Conservation (phyloP, 2,329 filamentous ascomycete species). For the Aspergillus tamarii region DNA sequence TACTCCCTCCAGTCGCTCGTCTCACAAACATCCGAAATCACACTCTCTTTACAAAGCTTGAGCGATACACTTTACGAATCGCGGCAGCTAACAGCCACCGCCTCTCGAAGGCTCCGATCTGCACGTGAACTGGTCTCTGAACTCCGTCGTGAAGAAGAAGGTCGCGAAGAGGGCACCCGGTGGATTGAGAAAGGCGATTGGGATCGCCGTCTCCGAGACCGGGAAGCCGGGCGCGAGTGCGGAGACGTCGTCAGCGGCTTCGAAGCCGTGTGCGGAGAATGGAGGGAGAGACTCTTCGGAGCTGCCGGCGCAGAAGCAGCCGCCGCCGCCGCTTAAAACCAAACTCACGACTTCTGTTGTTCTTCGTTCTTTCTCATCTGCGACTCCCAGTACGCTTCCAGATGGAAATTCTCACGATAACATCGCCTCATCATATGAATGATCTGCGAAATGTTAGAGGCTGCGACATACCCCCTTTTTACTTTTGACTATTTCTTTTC, state of each 20-base stretch:
- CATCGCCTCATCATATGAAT: neutral
- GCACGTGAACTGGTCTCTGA: slow-evolving; percentile 86
- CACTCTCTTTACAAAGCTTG: slow-evolving; percentile 80
- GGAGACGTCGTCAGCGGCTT: slow-evolving; percentile 89
- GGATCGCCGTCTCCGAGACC: slow-evolving; percentile 72
- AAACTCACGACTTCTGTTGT: neutral
- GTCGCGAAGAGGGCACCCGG: slow-evolving; percentile 76
- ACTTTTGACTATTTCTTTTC: neutral
- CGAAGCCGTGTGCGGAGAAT: slow-evolving; percentile 83
- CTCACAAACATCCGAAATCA: slow-evolving; percentile 70
- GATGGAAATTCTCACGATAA: neutral
- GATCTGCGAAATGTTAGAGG: neutral
- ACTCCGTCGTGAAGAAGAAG: slow-evolving; percentile 79
- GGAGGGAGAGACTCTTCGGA: slow-evolving; percentile 75
- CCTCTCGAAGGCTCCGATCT: slow-evolving; percentile 75
- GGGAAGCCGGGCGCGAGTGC: slow-evolving; percentile 84
- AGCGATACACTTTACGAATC: slow-evolving; percentile 95
- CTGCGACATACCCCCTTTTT: slow-evolving; percentile 3
- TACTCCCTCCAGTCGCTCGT: slow-evolving; percentile 70
- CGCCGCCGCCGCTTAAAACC: slow-evolving; percentile 34
- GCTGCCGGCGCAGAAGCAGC: slow-evolving; percentile 34
- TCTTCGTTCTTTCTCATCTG: neutral
- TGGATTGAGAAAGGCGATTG: slow-evolving; percentile 84
- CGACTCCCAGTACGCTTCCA: neutral
- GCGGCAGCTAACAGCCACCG: slow-evolving; percentile 81